Evolutionary conservation across 495 filamentous ascomycete species (phyloP), one percentile per base, ranked within the genome.

Genomic region (Chaetomium fimeti): DNA sequence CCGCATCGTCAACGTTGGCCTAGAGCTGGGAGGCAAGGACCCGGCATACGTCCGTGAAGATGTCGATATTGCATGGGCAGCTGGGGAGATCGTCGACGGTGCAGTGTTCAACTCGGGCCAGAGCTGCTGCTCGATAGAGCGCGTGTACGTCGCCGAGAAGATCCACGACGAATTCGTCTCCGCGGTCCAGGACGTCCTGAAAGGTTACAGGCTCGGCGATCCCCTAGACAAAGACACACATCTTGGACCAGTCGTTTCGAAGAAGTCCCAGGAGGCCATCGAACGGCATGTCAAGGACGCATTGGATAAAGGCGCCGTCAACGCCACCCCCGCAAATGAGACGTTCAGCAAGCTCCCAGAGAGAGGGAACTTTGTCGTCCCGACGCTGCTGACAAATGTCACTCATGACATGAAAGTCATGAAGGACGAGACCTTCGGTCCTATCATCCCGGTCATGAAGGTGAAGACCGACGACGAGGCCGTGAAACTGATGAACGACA

Each of bases 71-170:
- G 83, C 84, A 32, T 96, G 92, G 93, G 93, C 89, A 1, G 93
- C 93, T 1, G 91, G 90, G 69, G 91, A 96, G 75, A 91, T 97
- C 63, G 90, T 96, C 32, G 93, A 97, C 69, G 92, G 93, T 5
- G 91, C 93, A 4, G 80, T 98, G 45, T 98, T 97, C 81, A 98
- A 97, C 77, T 95, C 91, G 36, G 94, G 94, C 24, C 94, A 98
- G 76, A 96, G 92, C 69, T 98, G 94, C 80, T 98, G 94, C 76
- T 87, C 89, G 7, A 83, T 98, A 56, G 94, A 97, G 78, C 83
- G 94, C 28, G 87, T 98, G 8, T 98, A 98, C 67, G 94, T 97
- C 2, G 88, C 93, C 66, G 90, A 90, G 59, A 86, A 83, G 60
- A 84, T 98, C 61, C 87, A 96, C 71, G 90, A 93, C 60, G 69